A percentile compares a stretch with the other conserved stretches of the same genome.
These are phyloP conservation scores for Pyrus communis DNA, from an alignment of 306 rosid genomes.

Conservation along the genomic window DNA sequence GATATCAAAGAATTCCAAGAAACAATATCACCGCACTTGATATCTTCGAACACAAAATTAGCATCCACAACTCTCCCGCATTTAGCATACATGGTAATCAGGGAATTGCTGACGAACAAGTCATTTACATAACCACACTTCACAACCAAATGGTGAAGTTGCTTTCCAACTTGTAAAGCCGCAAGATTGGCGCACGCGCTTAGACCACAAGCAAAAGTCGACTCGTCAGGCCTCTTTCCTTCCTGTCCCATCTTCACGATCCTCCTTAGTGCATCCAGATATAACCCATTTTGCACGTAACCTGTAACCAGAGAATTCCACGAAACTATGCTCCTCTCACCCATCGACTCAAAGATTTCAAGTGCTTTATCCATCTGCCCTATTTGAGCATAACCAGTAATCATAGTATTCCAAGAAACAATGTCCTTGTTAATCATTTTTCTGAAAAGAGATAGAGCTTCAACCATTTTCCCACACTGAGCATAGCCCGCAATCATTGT, in stretches of 20 bases:
- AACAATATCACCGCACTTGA: constrained; percentile 38
- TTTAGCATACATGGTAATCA: constrained; percentile 75
- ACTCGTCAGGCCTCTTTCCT: constrained; percentile 53
- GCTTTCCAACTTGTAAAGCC: constrained; percentile 60
- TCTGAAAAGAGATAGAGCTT: constrained; percentile 49
- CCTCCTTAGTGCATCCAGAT: constrained; percentile 55
- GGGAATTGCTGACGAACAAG: constrained; percentile 58
- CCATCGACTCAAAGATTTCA: constrained; percentile 40
- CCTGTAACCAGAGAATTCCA: constrained; percentile 83
- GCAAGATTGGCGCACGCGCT: constrained; percentile 78
- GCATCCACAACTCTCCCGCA: constrained; percentile 48
- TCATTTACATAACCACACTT: constrained; percentile 55
- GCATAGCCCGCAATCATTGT: constrained; percentile 70
- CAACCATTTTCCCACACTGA: constrained; percentile 59
- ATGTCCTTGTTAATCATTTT: constrained; percentile 55
- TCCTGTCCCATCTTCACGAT: constrained; percentile 43
- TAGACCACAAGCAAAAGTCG: constrained; percentile 57
- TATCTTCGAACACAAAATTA: constrained; percentile 46
- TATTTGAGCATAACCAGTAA: constrained; percentile 59
- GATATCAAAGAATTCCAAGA: constrained; percentile 84
- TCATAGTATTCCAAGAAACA: constrained; percentile 78
- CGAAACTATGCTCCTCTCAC: constrained; percentile 48
- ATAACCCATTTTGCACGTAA: constrained; percentile 52
- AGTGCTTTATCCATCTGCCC: constrained; percentile 64
- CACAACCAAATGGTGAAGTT: constrained; percentile 56